Conservation (phyloP, 225 moss, liverwort and hornwort genomes). For the Ulota crispa region DNA sequence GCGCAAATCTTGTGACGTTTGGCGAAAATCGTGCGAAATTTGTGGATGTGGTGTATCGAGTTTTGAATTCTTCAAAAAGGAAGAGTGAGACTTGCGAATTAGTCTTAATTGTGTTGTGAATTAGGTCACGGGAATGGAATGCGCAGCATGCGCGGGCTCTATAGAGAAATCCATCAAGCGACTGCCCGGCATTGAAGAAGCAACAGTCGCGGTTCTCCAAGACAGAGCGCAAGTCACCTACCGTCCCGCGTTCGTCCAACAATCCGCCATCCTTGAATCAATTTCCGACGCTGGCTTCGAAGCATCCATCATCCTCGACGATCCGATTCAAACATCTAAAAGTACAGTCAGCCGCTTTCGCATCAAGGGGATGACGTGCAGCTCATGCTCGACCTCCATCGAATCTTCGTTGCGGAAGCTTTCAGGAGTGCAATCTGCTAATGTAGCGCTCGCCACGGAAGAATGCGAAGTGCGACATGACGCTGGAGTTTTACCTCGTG, state of each 20-base stretch:
- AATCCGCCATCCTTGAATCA: constrained; percentile 64
- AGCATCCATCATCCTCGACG: constrained; percentile 42
- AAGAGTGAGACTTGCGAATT: background rate
- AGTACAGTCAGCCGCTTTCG: constrained; percentile 53
- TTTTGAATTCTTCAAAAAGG: background rate
- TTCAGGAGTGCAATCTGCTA: constrained; percentile 61
- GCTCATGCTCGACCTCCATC: constrained; percentile 64
- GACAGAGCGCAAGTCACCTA: constrained; percentile 69
- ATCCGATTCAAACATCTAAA: constrained; percentile 14
- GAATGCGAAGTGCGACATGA: constrained; percentile 81
- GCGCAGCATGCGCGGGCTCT: constrained; percentile 71
- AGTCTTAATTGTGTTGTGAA: background rate
- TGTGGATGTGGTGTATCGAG: background rate
- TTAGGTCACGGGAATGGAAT: constrained; percentile 73
- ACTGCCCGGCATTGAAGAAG: constrained; percentile 67
- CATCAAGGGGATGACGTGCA: constrained; percentile 81
- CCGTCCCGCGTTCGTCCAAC: constrained; percentile 62
- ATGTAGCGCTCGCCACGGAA: constrained; percentile 79
- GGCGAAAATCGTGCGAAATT: background rate
- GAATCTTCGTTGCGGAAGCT: constrained; percentile 55
- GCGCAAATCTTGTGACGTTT: background rate
- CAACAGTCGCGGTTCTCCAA: constrained; percentile 64
- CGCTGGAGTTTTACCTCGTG: constrained; percentile 45
- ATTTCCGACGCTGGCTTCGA: constrained; percentile 86
- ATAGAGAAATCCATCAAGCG: constrained; percentile 82